Conservation (phyloP, 192 early-diverging fungal species). For the Borealophlyctis nickersoniae region DNA sequence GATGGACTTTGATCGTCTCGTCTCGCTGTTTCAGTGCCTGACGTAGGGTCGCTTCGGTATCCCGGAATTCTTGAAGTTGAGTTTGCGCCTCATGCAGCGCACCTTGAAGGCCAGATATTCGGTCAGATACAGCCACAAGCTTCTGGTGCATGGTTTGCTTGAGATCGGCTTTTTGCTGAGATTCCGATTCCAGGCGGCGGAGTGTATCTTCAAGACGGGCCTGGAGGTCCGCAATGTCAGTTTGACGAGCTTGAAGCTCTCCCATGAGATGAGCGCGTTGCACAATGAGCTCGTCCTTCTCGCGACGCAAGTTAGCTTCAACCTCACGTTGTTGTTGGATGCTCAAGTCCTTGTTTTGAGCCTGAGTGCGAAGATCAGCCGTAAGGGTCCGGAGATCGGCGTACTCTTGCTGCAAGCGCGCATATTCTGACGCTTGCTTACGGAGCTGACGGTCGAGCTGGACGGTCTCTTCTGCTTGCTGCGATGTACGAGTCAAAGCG, state of each 20-base stretch:
- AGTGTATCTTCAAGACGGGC: slow-evolving; percentile 30
- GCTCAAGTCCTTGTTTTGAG: slow-evolving; percentile 20
- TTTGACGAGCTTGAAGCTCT: slow-evolving; percentile 24
- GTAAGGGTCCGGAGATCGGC: slow-evolving; percentile 16
- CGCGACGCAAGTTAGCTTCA: slow-evolving; percentile 19
- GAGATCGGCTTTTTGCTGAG: slow-evolving; percentile 28
- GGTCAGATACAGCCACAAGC: slow-evolving; percentile 36
- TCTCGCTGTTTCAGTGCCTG: slow-evolving; percentile 32
- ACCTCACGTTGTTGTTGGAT: slow-evolving; percentile 19
- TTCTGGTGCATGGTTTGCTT: slow-evolving; percentile 42
- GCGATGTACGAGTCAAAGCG: background rate
- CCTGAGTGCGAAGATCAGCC: slow-evolving; percentile 20
- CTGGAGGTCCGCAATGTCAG: slow-evolving; percentile 27
- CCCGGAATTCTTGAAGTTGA: slow-evolving; percentile 35
- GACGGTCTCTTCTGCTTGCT: slow-evolving; percentile 23
- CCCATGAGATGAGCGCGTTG: slow-evolving; percentile 2
- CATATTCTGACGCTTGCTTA: slow-evolving; percentile 19
- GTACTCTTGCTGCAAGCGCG: slow-evolving; percentile 26
- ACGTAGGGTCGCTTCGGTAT: slow-evolving; percentile 33
- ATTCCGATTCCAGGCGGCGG: slow-evolving; percentile 30
- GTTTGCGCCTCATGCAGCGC: slow-evolving; percentile 37
- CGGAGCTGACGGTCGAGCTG: slow-evolving; percentile 21
- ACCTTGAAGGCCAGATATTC: slow-evolving; percentile 39
- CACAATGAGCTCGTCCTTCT: slow-evolving; percentile 21
- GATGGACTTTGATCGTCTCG: slow-evolving; percentile 28